Evolutionary conservation across 1,284 basidiomycete genomes (phyloP), one percentile per base, ranked within the genome.

Genomic region (Boletus semigastroideus): DNA sequence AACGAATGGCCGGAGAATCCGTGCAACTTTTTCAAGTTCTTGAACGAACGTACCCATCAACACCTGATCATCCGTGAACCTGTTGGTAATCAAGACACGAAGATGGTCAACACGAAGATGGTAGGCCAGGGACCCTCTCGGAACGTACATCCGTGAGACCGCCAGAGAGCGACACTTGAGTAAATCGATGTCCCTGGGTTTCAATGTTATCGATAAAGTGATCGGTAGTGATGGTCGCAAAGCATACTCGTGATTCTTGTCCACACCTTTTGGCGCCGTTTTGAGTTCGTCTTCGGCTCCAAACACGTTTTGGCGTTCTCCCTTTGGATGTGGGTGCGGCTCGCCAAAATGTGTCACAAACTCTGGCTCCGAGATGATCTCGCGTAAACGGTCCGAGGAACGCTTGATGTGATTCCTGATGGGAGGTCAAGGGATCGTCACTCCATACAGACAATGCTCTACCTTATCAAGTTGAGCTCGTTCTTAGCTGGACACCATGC

Each of bases 181-280:
- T 50, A 95, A 70, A 65, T 92, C 91, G 55, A 95, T 95, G 65
- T 94, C 90, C 69, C 86, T 90, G 58, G 1, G 12, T 28, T 30
- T 19, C 41, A 28, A 14, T 20, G 33, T 33, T 7, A 33, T 33
- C 14, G 6, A 8, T 28, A 25, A 25, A 25, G 25, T 33, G n/a
- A 50, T 45, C 22, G 49, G 28, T 37, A 4, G 41, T 22, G 6
- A 1, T 16, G 36, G 40, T 38, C 8, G 31, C 17, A 46, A 12
- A 25, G 19, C 55, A 17, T 41, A 88, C 87, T 76, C 75, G 65
- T 96, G 92, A 19, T 76, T 78, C 69, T 92, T 95, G 50, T 83
- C 81, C n/a, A 94, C 71, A 0, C 93, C 93, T 65, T 94, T 94
- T 1, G 92, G 92, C 11, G 92, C 90, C 3, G 83, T 82, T 71